phyloP scores from a whole-genome alignment of 495 filamentous ascomycete species.

The Penicillium paradoxum region DNA sequence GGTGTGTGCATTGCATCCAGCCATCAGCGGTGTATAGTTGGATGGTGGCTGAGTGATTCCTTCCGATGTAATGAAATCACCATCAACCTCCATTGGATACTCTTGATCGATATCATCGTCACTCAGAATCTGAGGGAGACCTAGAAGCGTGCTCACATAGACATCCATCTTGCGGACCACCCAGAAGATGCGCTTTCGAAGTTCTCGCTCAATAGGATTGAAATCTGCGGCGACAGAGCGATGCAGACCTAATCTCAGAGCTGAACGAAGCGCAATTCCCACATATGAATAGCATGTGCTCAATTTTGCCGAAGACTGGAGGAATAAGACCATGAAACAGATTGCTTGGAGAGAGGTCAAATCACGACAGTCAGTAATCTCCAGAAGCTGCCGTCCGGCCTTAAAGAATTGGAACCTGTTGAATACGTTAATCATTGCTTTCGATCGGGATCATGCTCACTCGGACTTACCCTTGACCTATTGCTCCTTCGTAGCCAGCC shows the following conservation, averaged over 20 bases:
- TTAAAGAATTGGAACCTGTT: conserved; percentile 79
- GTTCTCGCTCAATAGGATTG: conserved; percentile 78
- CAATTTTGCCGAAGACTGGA: conserved; percentile 85
- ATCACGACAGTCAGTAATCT: conserved; percentile 89
- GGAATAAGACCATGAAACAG: conserved; percentile 87
- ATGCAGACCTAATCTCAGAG: conserved; percentile 83
- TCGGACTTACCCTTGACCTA: conserved; percentile 69
- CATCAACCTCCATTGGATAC: conserved; percentile 78
- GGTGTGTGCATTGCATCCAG: conserved; percentile 82
- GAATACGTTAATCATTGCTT: background rate
- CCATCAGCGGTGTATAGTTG: conserved; percentile 68
- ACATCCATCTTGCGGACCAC: conserved; percentile 89
- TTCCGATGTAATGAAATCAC: conserved; percentile 80
- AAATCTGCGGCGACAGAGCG: conserved; percentile 70
- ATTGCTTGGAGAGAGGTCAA: conserved; percentile 79
- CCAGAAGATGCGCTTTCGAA: conserved; percentile 84
- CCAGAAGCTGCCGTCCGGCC: conserved; percentile 71
- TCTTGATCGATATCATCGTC: conserved; percentile 92
- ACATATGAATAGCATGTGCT: conserved; percentile 93
- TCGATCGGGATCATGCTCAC: background rate
- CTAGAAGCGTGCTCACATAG: conserved; percentile 84
- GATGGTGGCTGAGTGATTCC: conserved; percentile 69
- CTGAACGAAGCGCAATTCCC: conserved; percentile 81
- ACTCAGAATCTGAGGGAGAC: conserved; percentile 76
- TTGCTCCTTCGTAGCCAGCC: conserved; percentile 63